Evolutionary conservation across 2,329 filamentous ascomycete species (phyloP).

Genomic region (Biscogniauxia marginata): DNA sequence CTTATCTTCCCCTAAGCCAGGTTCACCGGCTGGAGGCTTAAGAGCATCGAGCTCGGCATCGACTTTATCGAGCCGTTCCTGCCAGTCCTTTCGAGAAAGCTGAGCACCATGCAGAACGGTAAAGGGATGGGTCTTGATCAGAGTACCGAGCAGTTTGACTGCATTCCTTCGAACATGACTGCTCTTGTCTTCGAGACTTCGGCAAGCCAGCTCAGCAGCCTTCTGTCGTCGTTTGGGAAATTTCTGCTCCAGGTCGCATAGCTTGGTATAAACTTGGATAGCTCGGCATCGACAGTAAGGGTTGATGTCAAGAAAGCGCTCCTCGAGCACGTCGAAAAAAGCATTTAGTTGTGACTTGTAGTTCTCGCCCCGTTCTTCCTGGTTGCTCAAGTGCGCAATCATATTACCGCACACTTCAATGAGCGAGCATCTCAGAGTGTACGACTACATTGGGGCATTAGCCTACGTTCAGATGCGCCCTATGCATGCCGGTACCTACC

Average conservation of each 20-base stretch:
- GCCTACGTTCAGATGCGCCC: neutral
- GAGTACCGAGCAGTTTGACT: slow-evolving; percentile 82
- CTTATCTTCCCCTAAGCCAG: slow-evolving; percentile 68
- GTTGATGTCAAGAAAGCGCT: slow-evolving; percentile 93
- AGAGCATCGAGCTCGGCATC: slow-evolving; percentile 79
- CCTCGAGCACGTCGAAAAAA: slow-evolving; percentile 95
- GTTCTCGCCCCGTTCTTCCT: slow-evolving; percentile 88
- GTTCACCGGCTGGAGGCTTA: slow-evolving; percentile 72
- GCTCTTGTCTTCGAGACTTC: slow-evolving; percentile 95
- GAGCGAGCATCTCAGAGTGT: slow-evolving; percentile 87
- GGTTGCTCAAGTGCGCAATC: slow-evolving; percentile 83
- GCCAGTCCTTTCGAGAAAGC: slow-evolving; percentile 83
- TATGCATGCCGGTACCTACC: slow-evolving; percentile 40
- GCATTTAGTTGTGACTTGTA: slow-evolving; percentile 93
- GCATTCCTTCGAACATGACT: slow-evolving; percentile 95
- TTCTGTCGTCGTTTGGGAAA: slow-evolving; percentile 89
- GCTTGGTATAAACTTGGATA: slow-evolving; percentile 87
- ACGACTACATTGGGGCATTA: slow-evolving; percentile 57
- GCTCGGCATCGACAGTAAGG: slow-evolving; percentile 91
- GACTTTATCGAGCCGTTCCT: slow-evolving; percentile 74
- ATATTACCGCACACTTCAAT: slow-evolving; percentile 98
- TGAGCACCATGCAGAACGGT: slow-evolving; percentile 87
- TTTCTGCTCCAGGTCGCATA: slow-evolving; percentile 94
- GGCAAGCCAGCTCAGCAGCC: slow-evolving; percentile 80
- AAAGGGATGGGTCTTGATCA: slow-evolving; percentile 94